Conservation (phyloP, 805 yeast genomes). For the Sungouiella blattae region DNA sequence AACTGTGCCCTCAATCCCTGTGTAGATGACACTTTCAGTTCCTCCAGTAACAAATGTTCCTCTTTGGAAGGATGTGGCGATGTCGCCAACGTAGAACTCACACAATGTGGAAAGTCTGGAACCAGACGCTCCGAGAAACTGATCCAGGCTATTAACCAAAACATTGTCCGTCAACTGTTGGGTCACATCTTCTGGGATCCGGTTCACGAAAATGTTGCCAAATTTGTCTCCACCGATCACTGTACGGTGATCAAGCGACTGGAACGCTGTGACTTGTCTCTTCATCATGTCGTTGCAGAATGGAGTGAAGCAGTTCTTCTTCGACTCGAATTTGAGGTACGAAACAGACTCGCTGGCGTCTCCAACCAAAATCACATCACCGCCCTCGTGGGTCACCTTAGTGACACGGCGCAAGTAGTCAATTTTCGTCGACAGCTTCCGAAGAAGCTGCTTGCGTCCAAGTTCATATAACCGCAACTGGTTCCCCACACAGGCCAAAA, state of each 20-base stretch:
- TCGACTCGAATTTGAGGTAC: constrained; percentile 49
- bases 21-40: constrained; percentile 59
- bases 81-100: constrained; percentile 68
- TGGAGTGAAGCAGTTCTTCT: constrained; percentile 49
- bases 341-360: constrained; percentile 69
- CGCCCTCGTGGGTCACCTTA: constrained; percentile 50
- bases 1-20: constrained; percentile 79
- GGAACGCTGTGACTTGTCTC: constrained; percentile 61
- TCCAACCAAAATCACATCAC: constrained; percentile 58
- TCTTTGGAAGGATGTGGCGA: constrained; percentile 57
- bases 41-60: constrained; percentile 61
- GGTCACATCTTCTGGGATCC: constrained; percentile 54
- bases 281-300: constrained; percentile 68
- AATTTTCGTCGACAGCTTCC: constrained; percentile 53
- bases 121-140: constrained; percentile 48
- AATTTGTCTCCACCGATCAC: constrained; percentile 82
- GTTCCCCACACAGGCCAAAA: constrained; percentile 57
- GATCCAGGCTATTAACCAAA: constrained; percentile 24
- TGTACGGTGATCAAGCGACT: constrained; percentile 69
- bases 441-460: constrained; percentile 76
- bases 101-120: constrained; percentile 47
- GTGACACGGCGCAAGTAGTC: constrained; percentile 47
- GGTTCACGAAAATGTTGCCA: constrained; percentile 70
- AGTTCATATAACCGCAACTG: constrained; percentile 60
- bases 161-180: constrained; percentile 49